phyloP scores from a whole-genome alignment of 495 filamentous ascomycete species.

The Neurospora sp. region DNA sequence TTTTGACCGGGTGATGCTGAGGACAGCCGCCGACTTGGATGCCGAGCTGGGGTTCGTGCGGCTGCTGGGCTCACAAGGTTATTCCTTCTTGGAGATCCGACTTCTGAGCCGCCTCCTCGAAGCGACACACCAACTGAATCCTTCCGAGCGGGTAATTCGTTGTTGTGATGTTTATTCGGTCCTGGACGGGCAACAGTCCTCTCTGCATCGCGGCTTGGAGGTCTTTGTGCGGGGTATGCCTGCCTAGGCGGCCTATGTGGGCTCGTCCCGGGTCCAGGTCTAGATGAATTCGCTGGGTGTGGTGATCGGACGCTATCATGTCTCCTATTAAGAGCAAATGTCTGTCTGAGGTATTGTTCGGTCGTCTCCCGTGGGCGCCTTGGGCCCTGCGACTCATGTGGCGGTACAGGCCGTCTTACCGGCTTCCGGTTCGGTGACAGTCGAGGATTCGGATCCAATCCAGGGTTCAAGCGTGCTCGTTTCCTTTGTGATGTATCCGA shows the following conservation, averaged over 20 bases:
- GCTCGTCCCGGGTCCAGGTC: not conserved
- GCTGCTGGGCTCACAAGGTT: not conserved
- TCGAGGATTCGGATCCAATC: not conserved
- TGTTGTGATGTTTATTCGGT: not conserved
- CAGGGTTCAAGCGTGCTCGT: not conserved
- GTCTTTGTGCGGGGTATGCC: not conserved
- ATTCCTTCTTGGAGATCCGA: not conserved
- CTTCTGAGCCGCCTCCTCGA: not conserved
- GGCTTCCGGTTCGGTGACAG: not conserved
- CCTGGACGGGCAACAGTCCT: not conserved
- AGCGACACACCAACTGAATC: not conserved
- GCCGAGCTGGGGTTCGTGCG: not conserved
- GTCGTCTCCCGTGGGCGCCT: not conserved
- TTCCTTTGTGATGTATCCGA: not conserved
- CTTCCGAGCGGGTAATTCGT: not conserved
- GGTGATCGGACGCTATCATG: not conserved
- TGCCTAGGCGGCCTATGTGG: not conserved
- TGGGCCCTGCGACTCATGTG: not conserved
- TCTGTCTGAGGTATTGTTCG: not conserved
- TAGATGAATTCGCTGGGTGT: not conserved
- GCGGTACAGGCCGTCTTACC: not conserved
- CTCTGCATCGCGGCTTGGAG: not conserved
- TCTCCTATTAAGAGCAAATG: not conserved
- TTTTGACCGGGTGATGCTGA: not conserved
- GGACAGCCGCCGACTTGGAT: not conserved